Evolutionary conservation across 352 stramenopile species (phyloP).

Genomic region (Phytophthora syringae): DNA sequence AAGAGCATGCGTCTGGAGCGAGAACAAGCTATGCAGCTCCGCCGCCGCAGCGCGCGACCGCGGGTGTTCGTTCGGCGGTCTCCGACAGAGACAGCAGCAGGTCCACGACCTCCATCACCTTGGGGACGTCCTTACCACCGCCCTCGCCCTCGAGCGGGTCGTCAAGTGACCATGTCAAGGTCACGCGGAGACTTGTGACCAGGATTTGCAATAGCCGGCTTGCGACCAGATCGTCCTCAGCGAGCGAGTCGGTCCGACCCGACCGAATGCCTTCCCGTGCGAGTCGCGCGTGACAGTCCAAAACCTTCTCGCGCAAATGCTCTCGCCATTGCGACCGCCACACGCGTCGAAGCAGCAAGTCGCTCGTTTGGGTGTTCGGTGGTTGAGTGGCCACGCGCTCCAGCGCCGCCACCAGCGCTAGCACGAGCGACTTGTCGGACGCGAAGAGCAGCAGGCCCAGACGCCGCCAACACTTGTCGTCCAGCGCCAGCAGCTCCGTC

Average conservation of each 20-base stretch:
- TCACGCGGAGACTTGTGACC: conserved; percentile 26
- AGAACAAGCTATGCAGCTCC: conserved; percentile 26
- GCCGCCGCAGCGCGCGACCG: conserved; percentile 13
- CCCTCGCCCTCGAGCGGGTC: conserved; percentile 11
- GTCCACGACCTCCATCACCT: conserved; percentile 33
- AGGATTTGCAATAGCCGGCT: conserved; percentile 34
- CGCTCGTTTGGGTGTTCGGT: conserved; percentile 9
- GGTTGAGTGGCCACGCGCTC: conserved; percentile 11
- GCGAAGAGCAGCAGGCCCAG: conserved; percentile 37
- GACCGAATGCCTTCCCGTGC: conserved; percentile 21
- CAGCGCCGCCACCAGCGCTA: conserved; percentile 27
- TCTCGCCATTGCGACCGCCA: conserved; percentile 25
- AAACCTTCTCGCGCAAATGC: conserved; percentile 30
- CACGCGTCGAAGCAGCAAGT: conserved; percentile 18
- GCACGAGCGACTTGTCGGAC: conserved; percentile 19
- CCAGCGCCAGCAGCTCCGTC: conserved; percentile 20
- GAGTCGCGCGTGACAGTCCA: conserved; percentile 33
- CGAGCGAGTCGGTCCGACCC: conserved; percentile 24
- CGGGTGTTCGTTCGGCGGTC: conserved; percentile 9
- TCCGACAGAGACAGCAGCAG: conserved; percentile 30
- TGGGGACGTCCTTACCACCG: conserved; percentile 10
- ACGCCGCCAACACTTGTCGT: conserved; percentile 32
- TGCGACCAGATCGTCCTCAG: conserved; percentile 25
- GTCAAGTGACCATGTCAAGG: conserved; percentile 25
- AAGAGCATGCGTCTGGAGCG: conserved; percentile 11